Conservation (phyloP, 2,329 filamentous ascomycete species). For the Fusarium tuaranense region DNA sequence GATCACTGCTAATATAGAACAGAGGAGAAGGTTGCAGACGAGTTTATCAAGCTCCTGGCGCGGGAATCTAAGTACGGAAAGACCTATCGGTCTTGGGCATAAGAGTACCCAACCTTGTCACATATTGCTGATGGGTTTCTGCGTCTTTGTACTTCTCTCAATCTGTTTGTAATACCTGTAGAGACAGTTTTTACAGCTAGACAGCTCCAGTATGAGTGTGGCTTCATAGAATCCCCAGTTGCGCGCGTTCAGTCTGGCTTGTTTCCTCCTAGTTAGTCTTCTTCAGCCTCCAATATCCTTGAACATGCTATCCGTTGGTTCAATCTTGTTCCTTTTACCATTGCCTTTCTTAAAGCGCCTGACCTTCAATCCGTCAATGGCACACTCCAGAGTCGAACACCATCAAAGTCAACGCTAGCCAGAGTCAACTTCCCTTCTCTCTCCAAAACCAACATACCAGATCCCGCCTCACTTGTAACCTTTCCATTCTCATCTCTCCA, state of each 20-base stretch:
- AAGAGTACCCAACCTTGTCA: neutral
- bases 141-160: no score
- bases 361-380: neutral
- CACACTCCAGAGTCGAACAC: constrained; percentile 21
- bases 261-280: no score
- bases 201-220: no score
- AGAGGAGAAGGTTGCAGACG: neutral
- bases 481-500: constrained; percentile 27
- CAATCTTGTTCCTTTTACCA: neutral
- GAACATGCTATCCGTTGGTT: neutral
- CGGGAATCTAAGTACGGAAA: neutral
- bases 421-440: neutral
- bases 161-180: no score
- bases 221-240: no score
- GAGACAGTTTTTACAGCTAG: no score
- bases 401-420: constrained; percentile 21
- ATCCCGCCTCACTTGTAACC: constrained; percentile 3
- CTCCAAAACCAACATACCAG: constrained; percentile 26
- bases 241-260: no score
- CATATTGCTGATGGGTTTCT: no score
- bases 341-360: neutral
- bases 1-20: neutral
- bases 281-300: neutral
- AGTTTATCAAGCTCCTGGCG: neutral
- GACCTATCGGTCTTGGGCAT: neutral